phyloP scores from a whole-genome alignment of 495 filamentous ascomycete species.

The Neurospora terricola region DNA sequence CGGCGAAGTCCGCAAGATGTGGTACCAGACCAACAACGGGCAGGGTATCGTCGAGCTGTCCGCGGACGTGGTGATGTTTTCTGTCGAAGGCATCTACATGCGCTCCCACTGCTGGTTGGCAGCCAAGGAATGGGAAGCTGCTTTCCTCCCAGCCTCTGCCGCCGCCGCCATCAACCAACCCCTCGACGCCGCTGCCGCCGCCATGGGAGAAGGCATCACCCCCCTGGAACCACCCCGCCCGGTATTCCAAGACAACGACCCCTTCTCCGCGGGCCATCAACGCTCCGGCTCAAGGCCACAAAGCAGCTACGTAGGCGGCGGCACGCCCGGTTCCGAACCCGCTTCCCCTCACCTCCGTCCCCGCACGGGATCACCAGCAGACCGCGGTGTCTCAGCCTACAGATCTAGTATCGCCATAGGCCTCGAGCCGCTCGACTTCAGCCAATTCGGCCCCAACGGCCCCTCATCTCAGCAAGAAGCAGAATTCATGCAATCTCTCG shows the following conservation, averaged over 20 bases:
- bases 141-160: conserved; percentile 1
- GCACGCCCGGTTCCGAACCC: conserved; percentile 10
- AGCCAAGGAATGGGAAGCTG: conserved; percentile 58
- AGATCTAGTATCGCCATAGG: conserved; percentile 37
- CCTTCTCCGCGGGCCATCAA: background rate
- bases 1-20: conserved; percentile 53
- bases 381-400: conserved; percentile 20
- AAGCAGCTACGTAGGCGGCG: background rate
- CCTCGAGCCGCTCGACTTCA: conserved; percentile 28
- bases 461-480: background rate
- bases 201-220: conserved; percentile 1
- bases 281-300: background rate
- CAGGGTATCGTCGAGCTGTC: conserved; percentile 66
- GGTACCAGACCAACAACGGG: conserved; percentile 64
- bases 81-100: conserved; percentile 81
- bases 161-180: background rate
- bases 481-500: background rate
- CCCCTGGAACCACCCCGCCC: conserved; percentile 31
- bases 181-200: background rate
- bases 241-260: conserved; percentile 11
- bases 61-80: conserved; percentile 74
- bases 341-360: conserved; percentile 23
- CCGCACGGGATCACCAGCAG: conserved; percentile 21
- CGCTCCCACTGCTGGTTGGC: conserved; percentile 87
- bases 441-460: background rate